Evolutionary conservation across 176 grass and related monocot species (phyloP), one percentile per base, ranked within the genome.

Genomic region (Zizania latifolia): DNA sequence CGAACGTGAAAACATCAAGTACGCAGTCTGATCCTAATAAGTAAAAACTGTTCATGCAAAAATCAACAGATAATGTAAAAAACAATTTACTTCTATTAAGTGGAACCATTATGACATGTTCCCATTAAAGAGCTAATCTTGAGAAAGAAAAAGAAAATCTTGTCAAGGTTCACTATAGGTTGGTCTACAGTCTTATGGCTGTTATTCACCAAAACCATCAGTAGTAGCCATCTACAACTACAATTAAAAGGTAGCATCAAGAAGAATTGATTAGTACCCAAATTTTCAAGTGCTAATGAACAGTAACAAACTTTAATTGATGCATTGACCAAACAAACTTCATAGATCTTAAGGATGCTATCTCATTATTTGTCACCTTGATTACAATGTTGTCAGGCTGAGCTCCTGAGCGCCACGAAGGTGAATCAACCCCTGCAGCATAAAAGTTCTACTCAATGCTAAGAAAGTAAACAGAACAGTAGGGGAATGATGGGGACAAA

Each of bases 361-460:
- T 80, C 22, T 73, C 48, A 37, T 64, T 50, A 67, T 37, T 77
- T 59, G 43, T 83, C 91, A 97, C 94, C 90, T 97, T 98, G 44
- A 98, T 98, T 43, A 94, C 74, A 78, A 92, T 94, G 66, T 97
- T 77, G 73, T 88, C 84, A 77, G 82, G 59, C 54, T 72, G 75
- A 63, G 78, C 56, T 41, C 84, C 86, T 67, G 92, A 91, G 48
- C 78, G 81, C 95, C 95, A 94, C 32, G 87, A 93, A 89, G 95
- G 95, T 68, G 95, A 98, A 72, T 98, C 95, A 64, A 88, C 78
- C 68, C 95, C 95, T 98, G 72, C 51, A 85, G 68, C 39, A 59
- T 59, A 84, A 76, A 84, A 94, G 32, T 60, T n/a, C 27, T 23
- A 71, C 31, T 88, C 43, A 84, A 51, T 73, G 32, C 58, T 72